Evolutionary conservation across 345 rosid species (phyloP).

Genomic region (Alliaria petiolata): DNA sequence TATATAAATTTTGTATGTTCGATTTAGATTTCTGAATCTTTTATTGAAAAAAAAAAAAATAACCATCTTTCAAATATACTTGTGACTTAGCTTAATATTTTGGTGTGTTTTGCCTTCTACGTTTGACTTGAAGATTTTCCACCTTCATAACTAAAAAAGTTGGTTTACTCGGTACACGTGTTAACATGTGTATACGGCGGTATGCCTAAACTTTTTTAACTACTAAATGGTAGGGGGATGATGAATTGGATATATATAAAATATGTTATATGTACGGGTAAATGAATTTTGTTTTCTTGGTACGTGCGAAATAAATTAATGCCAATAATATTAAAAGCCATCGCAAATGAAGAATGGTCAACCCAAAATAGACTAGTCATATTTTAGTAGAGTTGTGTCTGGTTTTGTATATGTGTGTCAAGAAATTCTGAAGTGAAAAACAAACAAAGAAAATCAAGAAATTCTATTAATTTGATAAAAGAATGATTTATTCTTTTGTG

Average conservation of each 20-base stretch:
- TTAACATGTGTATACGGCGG: not conserved
- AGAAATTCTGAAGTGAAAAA: not conserved
- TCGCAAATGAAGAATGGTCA: constrained; percentile 14
- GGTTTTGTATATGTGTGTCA: not conserved
- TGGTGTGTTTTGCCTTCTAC: not conserved
- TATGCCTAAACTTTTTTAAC: not conserved
- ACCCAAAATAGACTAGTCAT: constrained; percentile 9
- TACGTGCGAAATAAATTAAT: not conserved
- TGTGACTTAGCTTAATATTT: not conserved
- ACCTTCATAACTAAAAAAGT: not conserved
- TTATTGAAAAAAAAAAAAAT: no score
- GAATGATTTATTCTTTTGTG: not conserved
- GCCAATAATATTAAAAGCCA: constrained; percentile 9
- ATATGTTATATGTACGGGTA: not conserved
- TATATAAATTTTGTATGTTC: no score
- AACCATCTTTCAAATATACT: not conserved
- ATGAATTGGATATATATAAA: not conserved
- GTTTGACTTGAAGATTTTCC: constrained; percentile 6
- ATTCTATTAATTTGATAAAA: not conserved
- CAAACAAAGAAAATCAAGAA: not conserved
- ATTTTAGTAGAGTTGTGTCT: not conserved
- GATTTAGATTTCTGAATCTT: no score
- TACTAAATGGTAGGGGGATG: not conserved
- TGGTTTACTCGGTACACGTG: not conserved
- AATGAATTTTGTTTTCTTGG: not conserved